Evolutionary conservation across 2,329 filamentous ascomycete species (phyloP).

Genomic region (Fusarium gaditjirri): DNA sequence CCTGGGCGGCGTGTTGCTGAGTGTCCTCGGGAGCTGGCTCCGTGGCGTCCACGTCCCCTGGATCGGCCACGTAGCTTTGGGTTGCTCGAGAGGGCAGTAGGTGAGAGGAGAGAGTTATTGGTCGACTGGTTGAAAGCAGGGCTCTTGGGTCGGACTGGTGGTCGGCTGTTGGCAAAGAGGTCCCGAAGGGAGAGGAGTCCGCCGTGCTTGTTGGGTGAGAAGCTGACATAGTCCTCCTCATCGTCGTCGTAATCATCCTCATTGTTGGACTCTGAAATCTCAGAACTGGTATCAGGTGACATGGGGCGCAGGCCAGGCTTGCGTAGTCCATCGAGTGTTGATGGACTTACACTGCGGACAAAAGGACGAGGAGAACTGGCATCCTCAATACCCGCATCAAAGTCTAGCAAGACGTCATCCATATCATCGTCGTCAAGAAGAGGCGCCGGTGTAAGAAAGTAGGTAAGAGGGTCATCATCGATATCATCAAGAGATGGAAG

Average conservation of each 20-base stretch:
- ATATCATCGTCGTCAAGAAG: constrained; percentile 55
- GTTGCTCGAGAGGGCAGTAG: constrained; percentile 41
- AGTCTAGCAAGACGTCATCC: constrained; percentile 59
- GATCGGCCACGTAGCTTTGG: constrained; percentile 47
- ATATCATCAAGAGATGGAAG: constrained; percentile 60
- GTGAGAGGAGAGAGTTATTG: constrained; percentile 45
- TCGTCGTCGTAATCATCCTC: constrained; percentile 60
- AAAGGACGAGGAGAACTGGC: constrained; percentile 56
- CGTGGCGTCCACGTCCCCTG: constrained; percentile 45
- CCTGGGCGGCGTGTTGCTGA: constrained; percentile 52
- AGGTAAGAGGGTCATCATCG: constrained; percentile 64
- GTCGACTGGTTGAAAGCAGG: constrained; percentile 46
- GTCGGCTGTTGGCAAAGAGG: constrained; percentile 52
- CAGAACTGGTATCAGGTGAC: constrained; percentile 45
- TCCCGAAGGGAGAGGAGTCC: constrained; percentile 57
- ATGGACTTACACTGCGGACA: constrained; percentile 67
- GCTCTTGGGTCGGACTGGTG: constrained; percentile 47
- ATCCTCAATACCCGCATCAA: constrained; percentile 69
- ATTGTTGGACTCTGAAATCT: constrained; percentile 58
- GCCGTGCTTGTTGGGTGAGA: constrained; percentile 53
- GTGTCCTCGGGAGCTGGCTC: constrained; percentile 42
- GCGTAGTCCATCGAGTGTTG: constrained; percentile 62
- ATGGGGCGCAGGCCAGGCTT: constrained; percentile 50
- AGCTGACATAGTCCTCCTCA: constrained; percentile 63
- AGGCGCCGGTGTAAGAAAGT: constrained; percentile 64